These are phyloP conservation scores for Penicillium glabrum DNA, from an alignment of 2,329 filamentous ascomycete species.

Conservation along the genomic window DNA sequence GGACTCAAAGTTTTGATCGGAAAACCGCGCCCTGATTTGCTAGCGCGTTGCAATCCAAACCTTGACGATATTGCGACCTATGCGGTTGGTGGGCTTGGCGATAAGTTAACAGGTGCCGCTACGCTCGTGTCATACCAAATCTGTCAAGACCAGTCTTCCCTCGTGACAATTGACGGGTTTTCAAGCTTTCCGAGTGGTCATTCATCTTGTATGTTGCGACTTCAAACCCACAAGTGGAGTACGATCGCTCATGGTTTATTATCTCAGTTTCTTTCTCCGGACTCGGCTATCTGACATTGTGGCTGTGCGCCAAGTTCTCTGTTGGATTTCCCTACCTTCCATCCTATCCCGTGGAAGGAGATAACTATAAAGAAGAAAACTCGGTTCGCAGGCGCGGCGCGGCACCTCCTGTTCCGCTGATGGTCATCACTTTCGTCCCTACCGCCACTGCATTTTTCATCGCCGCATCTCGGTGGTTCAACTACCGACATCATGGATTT, in stretches of 20 bases:
- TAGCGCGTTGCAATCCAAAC: conserved; percentile 75
- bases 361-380: conserved; percentile 24
- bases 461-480: conserved; percentile 79
- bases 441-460: conserved; percentile 77
- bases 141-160: conserved; percentile 64
- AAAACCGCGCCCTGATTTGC: conserved; percentile 63
- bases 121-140: conserved; percentile 74
- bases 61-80: conserved; percentile 60
- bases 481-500: conserved; percentile 89
- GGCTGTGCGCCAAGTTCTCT: conserved; percentile 65
- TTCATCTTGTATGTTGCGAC: conserved; percentile 55
- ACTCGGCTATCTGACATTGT: conserved; percentile 81
- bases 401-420: conserved; percentile 77
- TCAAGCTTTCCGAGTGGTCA: conserved; percentile 80
- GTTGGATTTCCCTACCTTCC: conserved; percentile 47
- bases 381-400: conserved; percentile 71
- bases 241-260: not conserved
- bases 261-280: conserved; percentile 69
- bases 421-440: conserved; percentile 69
- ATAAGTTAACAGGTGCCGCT: conserved; percentile 55
- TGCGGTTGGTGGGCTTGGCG: conserved; percentile 62
- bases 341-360: conserved; percentile 26
- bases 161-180: conserved; percentile 72
- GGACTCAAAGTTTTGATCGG: conserved; percentile 76
- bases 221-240: not conserved